phyloP scores from a whole-genome alignment of 345 rosid genomes.

The Adansonia digitata region DNA sequence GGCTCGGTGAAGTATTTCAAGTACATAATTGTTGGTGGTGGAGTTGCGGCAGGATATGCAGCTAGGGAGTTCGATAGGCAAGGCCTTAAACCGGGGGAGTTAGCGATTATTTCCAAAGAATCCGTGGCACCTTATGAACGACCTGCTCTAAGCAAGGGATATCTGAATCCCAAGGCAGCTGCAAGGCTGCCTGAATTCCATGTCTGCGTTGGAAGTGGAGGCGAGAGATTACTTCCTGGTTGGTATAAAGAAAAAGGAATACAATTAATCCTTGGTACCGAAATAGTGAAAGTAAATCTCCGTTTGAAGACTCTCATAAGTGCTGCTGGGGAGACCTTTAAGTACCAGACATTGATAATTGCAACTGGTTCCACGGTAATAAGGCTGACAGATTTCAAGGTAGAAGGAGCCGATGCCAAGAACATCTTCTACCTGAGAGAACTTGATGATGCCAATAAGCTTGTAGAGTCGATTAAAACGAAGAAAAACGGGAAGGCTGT shows the following conservation, averaged over 20 bases:
- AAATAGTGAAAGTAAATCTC: slow-evolving; percentile 82
- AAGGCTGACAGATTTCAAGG: slow-evolving; percentile 57
- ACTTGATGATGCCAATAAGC: slow-evolving; percentile 55
- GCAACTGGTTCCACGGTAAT: slow-evolving; percentile 88
- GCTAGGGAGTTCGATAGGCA: slow-evolving; percentile 78
- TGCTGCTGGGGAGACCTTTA: slow-evolving; percentile 59
- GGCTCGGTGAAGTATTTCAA: slow-evolving; percentile 50
- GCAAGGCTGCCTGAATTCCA: slow-evolving; percentile 76
- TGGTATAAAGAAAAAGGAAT: slow-evolving; percentile 89
- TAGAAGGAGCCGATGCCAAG: slow-evolving; percentile 66
- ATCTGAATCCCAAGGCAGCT: slow-evolving; percentile 64
- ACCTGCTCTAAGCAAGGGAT: slow-evolving; percentile 95
- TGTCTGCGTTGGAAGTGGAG: slow-evolving; percentile 88
- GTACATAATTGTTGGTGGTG: slow-evolving; percentile 91
- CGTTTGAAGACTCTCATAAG: slow-evolving; percentile 56
- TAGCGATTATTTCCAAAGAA: slow-evolving; percentile 82
- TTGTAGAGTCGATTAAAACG: slow-evolving; percentile 46
- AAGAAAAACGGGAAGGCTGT: slow-evolving; percentile 77
- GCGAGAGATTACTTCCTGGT: slow-evolving; percentile 70
- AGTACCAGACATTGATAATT: slow-evolving; percentile 58
- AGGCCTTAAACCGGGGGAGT: slow-evolving; percentile 74
- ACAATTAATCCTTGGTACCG: slow-evolving; percentile 72
- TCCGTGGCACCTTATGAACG: slow-evolving; percentile 90
- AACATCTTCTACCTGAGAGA: slow-evolving; percentile 60
- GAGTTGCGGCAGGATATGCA: slow-evolving; percentile 91